Conservation (phyloP, 2,329 filamentous ascomycete genomes). For the Parastagonospora avenae region DNA sequence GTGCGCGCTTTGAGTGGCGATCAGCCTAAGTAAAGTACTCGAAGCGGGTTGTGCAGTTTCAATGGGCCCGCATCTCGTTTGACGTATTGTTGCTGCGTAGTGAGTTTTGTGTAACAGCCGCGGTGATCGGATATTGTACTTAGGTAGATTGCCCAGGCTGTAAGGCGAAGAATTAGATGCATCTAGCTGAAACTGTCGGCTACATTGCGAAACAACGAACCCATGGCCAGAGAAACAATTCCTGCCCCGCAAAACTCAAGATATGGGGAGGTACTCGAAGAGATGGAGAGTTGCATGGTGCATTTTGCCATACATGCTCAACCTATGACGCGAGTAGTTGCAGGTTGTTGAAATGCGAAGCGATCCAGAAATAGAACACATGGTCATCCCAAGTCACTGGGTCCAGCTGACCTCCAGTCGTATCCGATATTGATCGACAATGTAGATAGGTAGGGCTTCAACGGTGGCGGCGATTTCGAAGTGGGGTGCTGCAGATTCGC, state of each 20-base stretch:
- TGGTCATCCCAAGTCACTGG: background rate
- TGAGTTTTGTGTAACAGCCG: conserved; percentile 17
- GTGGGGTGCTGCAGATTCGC: background rate
- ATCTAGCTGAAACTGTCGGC: conserved; percentile 34
- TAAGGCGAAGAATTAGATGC: conserved; percentile 15
- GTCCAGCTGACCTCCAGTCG: conserved; percentile 1
- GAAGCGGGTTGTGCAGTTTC: too few relatives aligned
- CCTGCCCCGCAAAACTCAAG: too few relatives aligned
- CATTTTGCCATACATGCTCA: too few relatives aligned
- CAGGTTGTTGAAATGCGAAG: background rate
- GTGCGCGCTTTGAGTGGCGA: too few relatives aligned
- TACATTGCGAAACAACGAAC: conserved; percentile 9
- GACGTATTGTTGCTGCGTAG: background rate
- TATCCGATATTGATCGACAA: conserved; percentile 11
- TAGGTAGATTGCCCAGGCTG: conserved; percentile 16
- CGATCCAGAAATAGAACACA: background rate
- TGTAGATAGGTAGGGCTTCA: conserved; percentile 1
- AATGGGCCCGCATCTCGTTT: too few relatives aligned
- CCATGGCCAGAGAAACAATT: background rate
- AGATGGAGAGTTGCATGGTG: too few relatives aligned
- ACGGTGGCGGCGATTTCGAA: background rate
- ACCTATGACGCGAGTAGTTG: too few relatives aligned
- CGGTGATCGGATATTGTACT: conserved; percentile 18
- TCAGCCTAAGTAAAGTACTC: too few relatives aligned
- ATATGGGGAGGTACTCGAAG: too few relatives aligned